These are phyloP conservation scores for Ophiostoma australiae DNA, from an alignment of 2,329 filamentous ascomycete species.

Conservation along the genomic window DNA sequence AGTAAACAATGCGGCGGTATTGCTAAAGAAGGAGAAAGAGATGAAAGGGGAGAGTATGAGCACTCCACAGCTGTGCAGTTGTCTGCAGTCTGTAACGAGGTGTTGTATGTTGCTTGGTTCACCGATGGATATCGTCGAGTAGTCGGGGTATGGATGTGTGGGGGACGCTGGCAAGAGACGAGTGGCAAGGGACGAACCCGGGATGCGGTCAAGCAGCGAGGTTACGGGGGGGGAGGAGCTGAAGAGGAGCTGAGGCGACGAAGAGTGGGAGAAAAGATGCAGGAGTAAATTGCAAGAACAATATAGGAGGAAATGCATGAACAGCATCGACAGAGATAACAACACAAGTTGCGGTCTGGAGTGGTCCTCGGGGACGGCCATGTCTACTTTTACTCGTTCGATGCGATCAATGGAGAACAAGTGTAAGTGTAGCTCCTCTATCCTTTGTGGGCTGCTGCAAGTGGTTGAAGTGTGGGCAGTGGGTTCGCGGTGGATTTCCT, in stretches of 20 bases:
- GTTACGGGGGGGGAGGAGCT: neutral
- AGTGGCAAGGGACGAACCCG: neutral
- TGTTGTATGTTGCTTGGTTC: neutral
- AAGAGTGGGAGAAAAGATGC: neutral
- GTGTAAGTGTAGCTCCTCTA: conserved; percentile 2
- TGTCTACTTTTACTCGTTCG: neutral
- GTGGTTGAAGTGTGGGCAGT: neutral
- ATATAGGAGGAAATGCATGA: neutral
- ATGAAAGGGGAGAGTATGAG: neutral
- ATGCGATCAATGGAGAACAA: conserved; percentile 1
- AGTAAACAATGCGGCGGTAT: neutral
- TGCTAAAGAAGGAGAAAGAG: neutral
- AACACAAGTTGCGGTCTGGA: conserved; percentile 1
- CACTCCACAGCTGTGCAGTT: conserved; percentile 9
- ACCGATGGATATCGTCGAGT: neutral
- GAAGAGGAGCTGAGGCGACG: neutral
- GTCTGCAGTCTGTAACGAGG: neutral
- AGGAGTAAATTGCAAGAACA: neutral
- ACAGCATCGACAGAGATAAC: neutral
- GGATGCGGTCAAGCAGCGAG: neutral
- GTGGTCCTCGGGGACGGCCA: neutral
- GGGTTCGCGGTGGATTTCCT: conserved; percentile 4
- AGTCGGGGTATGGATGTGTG: neutral
- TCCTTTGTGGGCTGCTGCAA: neutral
- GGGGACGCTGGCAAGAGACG: neutral